These are phyloP conservation scores for Diaporthe velutina DNA, from an alignment of 2,329 filamentous ascomycete genomes.

Conservation along the genomic window DNA sequence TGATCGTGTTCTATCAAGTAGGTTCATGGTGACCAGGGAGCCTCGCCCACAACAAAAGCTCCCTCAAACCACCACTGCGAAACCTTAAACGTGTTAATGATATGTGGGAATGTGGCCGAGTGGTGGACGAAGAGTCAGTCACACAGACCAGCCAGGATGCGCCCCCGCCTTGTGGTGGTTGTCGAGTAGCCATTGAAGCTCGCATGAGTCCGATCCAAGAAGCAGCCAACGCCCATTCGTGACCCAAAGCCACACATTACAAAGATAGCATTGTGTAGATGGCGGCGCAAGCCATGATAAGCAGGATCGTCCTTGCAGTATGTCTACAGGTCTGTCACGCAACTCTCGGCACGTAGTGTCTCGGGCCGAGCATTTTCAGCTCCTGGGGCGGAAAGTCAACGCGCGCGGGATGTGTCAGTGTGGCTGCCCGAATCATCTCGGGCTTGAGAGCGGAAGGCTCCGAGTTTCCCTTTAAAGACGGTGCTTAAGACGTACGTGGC, in stretches of 20 bases:
- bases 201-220: background rate
- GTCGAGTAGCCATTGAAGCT: background rate
- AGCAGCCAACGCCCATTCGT: background rate
- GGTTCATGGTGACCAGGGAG: background rate
- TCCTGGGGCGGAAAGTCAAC: background rate
- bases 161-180: background rate
- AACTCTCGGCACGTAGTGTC: conserved; percentile 11
- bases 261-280: background rate
- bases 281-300: no score
- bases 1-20: background rate
- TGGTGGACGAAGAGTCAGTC: background rate
- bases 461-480: background rate
- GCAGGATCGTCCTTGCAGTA: background rate
- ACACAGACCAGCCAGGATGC: background rate
- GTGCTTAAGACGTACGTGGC: background rate
- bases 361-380: conserved; percentile 11
- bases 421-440: conserved; percentile 11
- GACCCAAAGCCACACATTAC: background rate
- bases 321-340: background rate
- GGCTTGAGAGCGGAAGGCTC: background rate
- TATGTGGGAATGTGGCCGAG: background rate
- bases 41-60: background rate
- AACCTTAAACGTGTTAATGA: background rate
- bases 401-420: background rate
- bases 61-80: background rate